Conservation (phyloP, 2,329 filamentous ascomycete genomes). For the Hypoxylon sp. region DNA sequence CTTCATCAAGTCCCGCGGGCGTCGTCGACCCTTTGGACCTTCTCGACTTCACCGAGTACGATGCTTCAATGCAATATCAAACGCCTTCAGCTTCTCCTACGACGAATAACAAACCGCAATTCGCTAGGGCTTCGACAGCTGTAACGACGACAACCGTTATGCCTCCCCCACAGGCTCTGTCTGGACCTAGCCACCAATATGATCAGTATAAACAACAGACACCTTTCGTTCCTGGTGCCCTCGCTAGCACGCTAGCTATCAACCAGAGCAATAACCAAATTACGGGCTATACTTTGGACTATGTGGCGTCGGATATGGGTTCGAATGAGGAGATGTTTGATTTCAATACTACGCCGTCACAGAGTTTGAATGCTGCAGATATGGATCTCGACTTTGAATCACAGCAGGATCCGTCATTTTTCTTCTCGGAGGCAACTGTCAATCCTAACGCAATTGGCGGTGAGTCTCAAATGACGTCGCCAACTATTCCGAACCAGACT, state of each 20-base stretch:
- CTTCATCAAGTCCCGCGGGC: conserved; percentile 46
- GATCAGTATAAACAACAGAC: conserved; percentile 96
- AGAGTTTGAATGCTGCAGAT: conserved; percentile 72
- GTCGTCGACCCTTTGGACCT: conserved; percentile 69
- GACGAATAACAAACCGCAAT: conserved; percentile 69
- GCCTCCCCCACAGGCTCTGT: conserved; percentile 71
- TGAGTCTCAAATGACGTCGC: conserved; percentile 67
- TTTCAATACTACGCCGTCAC: conserved; percentile 77
- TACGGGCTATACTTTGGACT: conserved; percentile 68
- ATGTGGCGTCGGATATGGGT: conserved; percentile 59
- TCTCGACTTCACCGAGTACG: conserved; percentile 75
- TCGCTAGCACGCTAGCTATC: conserved; percentile 84
- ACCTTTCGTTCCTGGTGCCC: conserved; percentile 86
- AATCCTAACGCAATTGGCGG: conserved; percentile 80
- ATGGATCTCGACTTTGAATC: conserved; percentile 78
- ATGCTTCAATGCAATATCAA: conserved; percentile 68
- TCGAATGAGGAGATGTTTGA: conserved; percentile 78
- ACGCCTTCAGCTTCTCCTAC: conserved; percentile 73
- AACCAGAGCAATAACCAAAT: conserved; percentile 73
- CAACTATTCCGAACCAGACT: conserved; percentile 64
- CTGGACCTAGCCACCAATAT: conserved; percentile 93
- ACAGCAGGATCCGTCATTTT: conserved; percentile 72
- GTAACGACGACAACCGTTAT: conserved; percentile 69
- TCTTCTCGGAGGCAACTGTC: conserved; percentile 72
- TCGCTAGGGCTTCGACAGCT: conserved; percentile 66